Conservation (phyloP, 331 rosid genomes). For the Stylosanthes scabra region DNA sequence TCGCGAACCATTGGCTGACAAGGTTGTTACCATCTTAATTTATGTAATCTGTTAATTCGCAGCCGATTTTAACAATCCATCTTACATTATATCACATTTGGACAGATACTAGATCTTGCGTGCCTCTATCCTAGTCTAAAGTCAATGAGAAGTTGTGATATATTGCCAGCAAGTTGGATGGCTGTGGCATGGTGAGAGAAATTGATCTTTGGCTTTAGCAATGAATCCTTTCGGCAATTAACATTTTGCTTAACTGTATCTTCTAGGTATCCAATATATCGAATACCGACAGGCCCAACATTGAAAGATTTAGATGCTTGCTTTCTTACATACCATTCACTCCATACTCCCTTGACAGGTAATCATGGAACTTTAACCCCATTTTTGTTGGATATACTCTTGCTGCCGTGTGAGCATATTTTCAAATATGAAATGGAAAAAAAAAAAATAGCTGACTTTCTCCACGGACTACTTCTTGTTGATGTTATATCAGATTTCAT, state of each 20-base stretch:
- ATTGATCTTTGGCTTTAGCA: conserved; percentile 24
- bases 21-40: conserved; percentile 48
- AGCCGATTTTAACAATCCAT: conserved; percentile 30
- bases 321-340: conserved; percentile 81
- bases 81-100: conserved; percentile 28
- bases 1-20: conserved; percentile 81
- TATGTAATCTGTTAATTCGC: conserved; percentile 21
- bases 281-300: conserved; percentile 83
- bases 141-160: conserved; percentile 77
- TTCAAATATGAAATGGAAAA: background rate
- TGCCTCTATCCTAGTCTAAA: conserved; percentile 58
- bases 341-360: conserved; percentile 74
- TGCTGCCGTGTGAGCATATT: background rate
- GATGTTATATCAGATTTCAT: background rate
- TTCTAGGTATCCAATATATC: conserved; percentile 86
- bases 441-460: background rate
- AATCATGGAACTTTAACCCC: conserved; percentile 34
- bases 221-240: conserved; percentile 31
- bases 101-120: conserved; percentile 75
- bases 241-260: conserved; percentile 32
- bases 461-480: background rate
- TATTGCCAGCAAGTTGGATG: conserved; percentile 77
- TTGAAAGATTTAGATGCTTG: conserved; percentile 84
- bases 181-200: conserved; percentile 77
- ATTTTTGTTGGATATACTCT: background rate